Evolutionary conservation across 495 filamentous ascomycete species (phyloP).

Genomic region (Penicillium daleae): DNA sequence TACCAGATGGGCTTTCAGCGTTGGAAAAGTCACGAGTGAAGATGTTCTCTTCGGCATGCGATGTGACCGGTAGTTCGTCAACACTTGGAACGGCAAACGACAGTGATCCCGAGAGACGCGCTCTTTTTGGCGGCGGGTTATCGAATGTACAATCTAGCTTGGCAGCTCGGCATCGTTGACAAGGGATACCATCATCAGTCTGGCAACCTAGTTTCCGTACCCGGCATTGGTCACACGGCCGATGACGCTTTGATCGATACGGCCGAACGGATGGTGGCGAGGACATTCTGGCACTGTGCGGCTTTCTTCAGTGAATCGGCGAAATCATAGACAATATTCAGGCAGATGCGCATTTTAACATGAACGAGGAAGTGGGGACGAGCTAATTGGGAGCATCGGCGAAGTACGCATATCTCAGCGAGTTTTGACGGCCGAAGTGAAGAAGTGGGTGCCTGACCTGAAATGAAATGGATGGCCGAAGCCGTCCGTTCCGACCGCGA

Average conservation of each 20-base stretch:
- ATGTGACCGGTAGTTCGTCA: slow-evolving; percentile 8
- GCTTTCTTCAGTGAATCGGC: slow-evolving; percentile 15
- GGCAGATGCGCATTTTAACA: background rate
- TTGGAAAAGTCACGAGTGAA: background rate
- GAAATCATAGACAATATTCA: slow-evolving; percentile 3
- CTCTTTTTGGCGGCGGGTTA: slow-evolving; percentile 34
- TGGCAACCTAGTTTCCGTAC: slow-evolving; percentile 43
- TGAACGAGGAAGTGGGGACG: background rate
- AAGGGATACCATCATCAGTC: slow-evolving; percentile 31
- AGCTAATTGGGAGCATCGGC: background rate
- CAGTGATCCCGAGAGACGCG: slow-evolving; percentile 18
- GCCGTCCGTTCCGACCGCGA: background rate
- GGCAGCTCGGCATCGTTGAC: slow-evolving; percentile 36
- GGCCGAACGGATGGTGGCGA: slow-evolving; percentile 32
- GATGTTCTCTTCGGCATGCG: slow-evolving; percentile 1
- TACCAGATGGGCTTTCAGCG: slow-evolving; percentile 11
- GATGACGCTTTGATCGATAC: slow-evolving; percentile 44
- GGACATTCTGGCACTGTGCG: slow-evolving; percentile 8
- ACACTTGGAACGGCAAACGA: slow-evolving; percentile 13
- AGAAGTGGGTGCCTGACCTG: background rate
- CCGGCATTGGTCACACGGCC: slow-evolving; percentile 45
- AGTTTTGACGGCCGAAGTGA: background rate
- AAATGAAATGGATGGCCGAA: background rate
- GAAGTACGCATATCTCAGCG: background rate
- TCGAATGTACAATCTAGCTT: slow-evolving; percentile 36